These are phyloP conservation scores for Fagopyrum tataricum DNA, from an alignment of 148 eudicot species.

Conservation along the genomic window DNA sequence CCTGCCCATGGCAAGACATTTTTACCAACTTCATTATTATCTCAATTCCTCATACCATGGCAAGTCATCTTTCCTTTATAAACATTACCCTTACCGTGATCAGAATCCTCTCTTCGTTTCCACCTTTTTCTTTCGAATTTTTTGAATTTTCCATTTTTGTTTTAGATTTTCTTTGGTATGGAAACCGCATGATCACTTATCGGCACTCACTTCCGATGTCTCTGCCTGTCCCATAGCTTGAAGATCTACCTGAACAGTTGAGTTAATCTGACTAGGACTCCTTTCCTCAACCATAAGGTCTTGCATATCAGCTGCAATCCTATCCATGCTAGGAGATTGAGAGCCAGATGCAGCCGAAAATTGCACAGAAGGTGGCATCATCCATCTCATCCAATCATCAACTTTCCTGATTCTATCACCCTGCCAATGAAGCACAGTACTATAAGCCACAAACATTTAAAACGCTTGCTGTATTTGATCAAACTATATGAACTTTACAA, in stretches of 20 bases:
- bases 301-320: constrained; percentile 28
- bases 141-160: no score
- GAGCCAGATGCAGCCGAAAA: constrained; percentile 25
- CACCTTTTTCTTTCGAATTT: no score
- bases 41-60: no score
- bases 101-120: no score
- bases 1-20: no score
- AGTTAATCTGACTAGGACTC: constrained; percentile 10
- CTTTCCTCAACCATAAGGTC: constrained; percentile 37
- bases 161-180: no score
- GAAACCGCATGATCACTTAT: no score
- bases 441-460: background rate
- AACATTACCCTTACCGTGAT: no score
- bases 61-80: no score
- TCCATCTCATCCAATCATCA: constrained; percentile 61
- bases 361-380: constrained; percentile 43
- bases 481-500: background rate
- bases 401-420: constrained; percentile 60
- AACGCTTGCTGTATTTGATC: no score
- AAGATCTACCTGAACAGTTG: constrained; percentile 9
- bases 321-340: constrained; percentile 19
- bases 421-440: constrained; percentile 21
- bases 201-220: no score
- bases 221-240: background rate
- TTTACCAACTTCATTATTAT: no score